Conservation (phyloP, 768 basidiomycete genomes). For the Amanita rubescens region DNA sequence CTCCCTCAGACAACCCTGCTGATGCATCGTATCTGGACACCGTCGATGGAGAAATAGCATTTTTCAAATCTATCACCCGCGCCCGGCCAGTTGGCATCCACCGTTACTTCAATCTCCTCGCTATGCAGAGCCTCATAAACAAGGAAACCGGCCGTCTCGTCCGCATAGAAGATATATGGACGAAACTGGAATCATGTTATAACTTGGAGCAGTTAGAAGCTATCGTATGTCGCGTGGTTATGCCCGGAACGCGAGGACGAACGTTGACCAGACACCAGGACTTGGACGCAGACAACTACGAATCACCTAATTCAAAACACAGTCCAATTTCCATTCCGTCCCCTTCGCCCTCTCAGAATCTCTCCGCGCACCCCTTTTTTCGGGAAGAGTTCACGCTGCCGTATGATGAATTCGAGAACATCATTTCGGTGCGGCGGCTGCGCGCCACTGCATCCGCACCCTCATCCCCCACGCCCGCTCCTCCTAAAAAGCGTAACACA, state of each 20-base stretch:
- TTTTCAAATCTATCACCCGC: constrained; percentile 78
- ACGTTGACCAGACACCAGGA: constrained; percentile 25
- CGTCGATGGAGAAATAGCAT: constrained; percentile 77
- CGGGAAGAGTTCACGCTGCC: constrained; percentile 61
- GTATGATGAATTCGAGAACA: constrained; percentile 51
- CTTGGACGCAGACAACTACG: constrained; percentile 35
- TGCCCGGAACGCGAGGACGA: neutral
- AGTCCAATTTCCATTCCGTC: constrained; percentile 50
- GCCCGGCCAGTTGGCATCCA: constrained; percentile 80
- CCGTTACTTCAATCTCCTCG: constrained; percentile 74
- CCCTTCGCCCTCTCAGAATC: constrained; percentile 64
- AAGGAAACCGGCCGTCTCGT: constrained; percentile 62
- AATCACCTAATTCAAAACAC: constrained; percentile 33
- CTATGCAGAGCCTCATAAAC: constrained; percentile 63
- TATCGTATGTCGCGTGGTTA: constrained; percentile 38
- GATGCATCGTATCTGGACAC: constrained; percentile 50
- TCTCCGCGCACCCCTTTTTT: constrained; percentile 65
- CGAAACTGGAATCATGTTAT: constrained; percentile 64
- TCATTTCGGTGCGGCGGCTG: constrained; percentile 57
- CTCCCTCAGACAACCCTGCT: constrained; percentile 13
- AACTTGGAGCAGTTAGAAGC: constrained; percentile 69
- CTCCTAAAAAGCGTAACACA: constrained; percentile 18
- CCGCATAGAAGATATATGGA: constrained; percentile 61
- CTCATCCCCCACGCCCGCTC: constrained; percentile 42
- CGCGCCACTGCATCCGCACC: constrained; percentile 58